Evolutionary conservation across 192 early-diverging fungal genomes (phyloP).

Genomic region (Podila minutissima): DNA sequence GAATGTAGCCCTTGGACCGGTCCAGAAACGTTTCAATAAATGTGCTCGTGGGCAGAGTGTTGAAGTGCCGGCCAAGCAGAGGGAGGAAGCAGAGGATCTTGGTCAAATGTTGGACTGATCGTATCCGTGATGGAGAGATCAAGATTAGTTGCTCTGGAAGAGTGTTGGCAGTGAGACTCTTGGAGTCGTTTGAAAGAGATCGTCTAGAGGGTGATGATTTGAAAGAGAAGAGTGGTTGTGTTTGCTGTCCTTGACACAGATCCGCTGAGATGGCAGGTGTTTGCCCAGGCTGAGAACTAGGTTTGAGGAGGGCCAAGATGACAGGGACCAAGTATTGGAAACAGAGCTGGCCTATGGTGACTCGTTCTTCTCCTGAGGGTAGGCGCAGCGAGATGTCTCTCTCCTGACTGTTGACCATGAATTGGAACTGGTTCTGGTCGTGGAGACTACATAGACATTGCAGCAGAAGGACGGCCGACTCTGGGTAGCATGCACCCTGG

Average conservation of each 20-base stretch:
- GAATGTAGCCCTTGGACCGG: constrained; percentile 36
- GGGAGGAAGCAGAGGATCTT: constrained; percentile 37
- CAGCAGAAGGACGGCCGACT: constrained; percentile 30
- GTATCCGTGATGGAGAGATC: neutral
- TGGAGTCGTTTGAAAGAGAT: neutral
- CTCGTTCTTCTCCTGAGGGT: constrained; percentile 1
- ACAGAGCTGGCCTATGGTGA: constrained; percentile 28
- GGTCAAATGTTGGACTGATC: constrained; percentile 16
- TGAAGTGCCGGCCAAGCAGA: constrained; percentile 42
- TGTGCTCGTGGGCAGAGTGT: constrained; percentile 25
- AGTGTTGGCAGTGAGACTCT: constrained; percentile 11
- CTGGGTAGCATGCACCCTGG: constrained; percentile 30
- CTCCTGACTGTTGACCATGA: constrained; percentile 13
- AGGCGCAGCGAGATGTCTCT: neutral
- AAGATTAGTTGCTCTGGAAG: constrained; percentile 8
- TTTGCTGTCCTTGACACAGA: neutral
- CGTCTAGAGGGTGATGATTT: neutral
- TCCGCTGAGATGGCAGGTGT: neutral
- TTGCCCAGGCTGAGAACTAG: neutral
- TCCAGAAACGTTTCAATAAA: constrained; percentile 44
- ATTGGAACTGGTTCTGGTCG: constrained; percentile 32
- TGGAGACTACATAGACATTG: constrained; percentile 29
- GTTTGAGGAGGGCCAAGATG: constrained; percentile 21
- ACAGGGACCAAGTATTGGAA: constrained; percentile 35
- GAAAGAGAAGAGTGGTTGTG: neutral